Evolutionary conservation across 768 basidiomycete genomes (phyloP).

Genomic region (Stropharia rugosoannulata): DNA sequence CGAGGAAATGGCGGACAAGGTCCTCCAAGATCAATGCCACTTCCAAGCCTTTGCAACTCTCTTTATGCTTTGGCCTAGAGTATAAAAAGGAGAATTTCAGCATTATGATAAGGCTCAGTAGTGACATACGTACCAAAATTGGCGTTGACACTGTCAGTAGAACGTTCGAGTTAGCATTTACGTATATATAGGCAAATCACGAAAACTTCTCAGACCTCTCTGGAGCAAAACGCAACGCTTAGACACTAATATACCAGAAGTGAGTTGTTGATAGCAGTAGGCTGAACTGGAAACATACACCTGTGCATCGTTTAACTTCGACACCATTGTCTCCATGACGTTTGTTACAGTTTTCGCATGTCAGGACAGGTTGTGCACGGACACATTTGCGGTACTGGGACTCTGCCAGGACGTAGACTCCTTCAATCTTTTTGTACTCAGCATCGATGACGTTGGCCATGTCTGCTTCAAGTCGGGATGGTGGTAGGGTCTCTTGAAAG

Average conservation of each 20-base stretch:
- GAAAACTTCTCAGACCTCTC: background rate
- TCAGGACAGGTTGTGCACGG: background rate
- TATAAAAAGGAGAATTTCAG: background rate
- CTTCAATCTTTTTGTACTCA: conserved; percentile 3
- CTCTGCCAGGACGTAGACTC: conserved; percentile 5
- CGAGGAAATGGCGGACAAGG: conserved; percentile 1
- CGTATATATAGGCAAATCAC: too few relatives aligned
- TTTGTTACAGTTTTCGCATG: conserved; percentile 6
- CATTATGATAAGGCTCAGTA: too few relatives aligned
- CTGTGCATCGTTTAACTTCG: conserved; percentile 4
- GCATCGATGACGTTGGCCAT: conserved; percentile 6
- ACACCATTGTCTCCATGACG: background rate
- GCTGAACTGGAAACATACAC: background rate
- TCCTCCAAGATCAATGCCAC: background rate
- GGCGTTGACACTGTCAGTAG: conserved; percentile 2
- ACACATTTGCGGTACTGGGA: conserved; percentile 5
- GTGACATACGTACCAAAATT: background rate
- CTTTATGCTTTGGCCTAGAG: conserved; percentile 12
- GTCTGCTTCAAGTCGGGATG: background rate
- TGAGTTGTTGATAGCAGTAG: background rate
- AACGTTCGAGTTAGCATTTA: too few relatives aligned
- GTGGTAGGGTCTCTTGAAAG: background rate
- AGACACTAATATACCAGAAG: conserved; percentile 1
- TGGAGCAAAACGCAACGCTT: conserved; percentile 7
- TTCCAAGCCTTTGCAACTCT: background rate